A percentile compares a stretch with the other conserved stretches of the same genome.
phyloP scores from a whole-genome alignment of 2,329 filamentous ascomycete species.

The Akanthomyces muscarius region DNA sequence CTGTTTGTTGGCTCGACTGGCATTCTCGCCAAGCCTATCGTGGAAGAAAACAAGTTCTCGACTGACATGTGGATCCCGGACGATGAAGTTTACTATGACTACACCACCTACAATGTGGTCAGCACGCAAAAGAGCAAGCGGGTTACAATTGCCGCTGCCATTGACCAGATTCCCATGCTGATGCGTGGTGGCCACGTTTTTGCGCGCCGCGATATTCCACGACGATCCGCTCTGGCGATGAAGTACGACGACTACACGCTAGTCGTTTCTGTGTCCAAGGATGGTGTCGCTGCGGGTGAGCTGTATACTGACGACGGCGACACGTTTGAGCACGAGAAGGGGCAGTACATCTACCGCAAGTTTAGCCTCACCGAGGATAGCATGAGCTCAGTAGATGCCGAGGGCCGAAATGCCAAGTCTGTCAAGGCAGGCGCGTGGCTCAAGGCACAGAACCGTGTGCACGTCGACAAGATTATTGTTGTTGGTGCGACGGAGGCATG shows the following conservation, averaged over 20 bases:
- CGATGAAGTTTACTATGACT: constrained; percentile 88
- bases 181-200: constrained; percentile 94
- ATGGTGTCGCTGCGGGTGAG: constrained; percentile 63
- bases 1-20: constrained; percentile 87
- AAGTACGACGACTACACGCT: constrained; percentile 93
- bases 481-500: constrained; percentile 73
- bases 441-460: constrained; percentile 72
- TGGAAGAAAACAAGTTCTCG: constrained; percentile 67
- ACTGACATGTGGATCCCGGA: constrained; percentile 86
- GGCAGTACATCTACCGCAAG: constrained; percentile 80
- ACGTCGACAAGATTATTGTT: constrained; percentile 78
- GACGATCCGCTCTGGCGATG: constrained; percentile 85
- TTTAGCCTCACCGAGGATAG: constrained; percentile 63
- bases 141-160: constrained; percentile 67
- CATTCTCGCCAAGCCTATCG: constrained; percentile 87
- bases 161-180: constrained; percentile 83
- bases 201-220: constrained; percentile 80
- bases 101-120: constrained; percentile 80
- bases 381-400: constrained; percentile 68
- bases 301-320: constrained; percentile 94
- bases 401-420: constrained; percentile 48
- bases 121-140: constrained; percentile 64
- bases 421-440: constrained; percentile 64
- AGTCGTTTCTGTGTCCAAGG: constrained; percentile 65
- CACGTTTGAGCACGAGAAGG: constrained; percentile 79